A percentile compares a stretch with the other conserved stretches of the same genome.
Evolutionary conservation across 257 asterid species (phyloP).

Genomic region (Solanum ahanhuiri): DNA sequence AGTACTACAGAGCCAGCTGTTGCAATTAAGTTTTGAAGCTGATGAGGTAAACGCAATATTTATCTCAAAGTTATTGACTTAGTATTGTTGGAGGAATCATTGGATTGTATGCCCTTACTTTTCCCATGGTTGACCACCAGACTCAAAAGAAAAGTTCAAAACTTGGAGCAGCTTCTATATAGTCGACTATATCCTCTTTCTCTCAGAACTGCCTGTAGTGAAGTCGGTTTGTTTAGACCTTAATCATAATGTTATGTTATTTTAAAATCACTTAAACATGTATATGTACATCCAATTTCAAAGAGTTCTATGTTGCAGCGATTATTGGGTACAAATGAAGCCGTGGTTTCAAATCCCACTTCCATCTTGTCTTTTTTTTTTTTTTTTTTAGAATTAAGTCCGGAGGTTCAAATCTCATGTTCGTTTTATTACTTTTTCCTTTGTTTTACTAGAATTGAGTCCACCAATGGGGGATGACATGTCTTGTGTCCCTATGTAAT

Average conservation of each 20-base stretch:
- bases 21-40: conserved; percentile 74
- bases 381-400: not conserved
- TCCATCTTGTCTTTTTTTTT: not conserved
- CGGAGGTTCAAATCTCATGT: not conserved
- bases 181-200: not conserved
- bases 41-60: conserved; percentile 45
- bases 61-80: not conserved
- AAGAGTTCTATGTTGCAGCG: not conserved
- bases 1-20: conserved; percentile 45
- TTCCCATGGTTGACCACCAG: not conserved
- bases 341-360: not conserved
- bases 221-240: not conserved
- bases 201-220: not conserved
- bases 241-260: not conserved
- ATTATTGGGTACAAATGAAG: not conserved
- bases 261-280: not conserved
- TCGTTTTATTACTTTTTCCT: not conserved
- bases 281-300: not conserved
- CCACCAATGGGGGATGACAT: not conserved
- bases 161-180: not conserved
- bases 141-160: not conserved
- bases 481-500: not conserved
- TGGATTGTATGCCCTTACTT: not conserved
- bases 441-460: not conserved
- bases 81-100: not conserved